Evolutionary conservation across 2,329 filamentous ascomycete species (phyloP), one percentile per base, ranked within the genome.

Genomic region (Ramichloridium luteum): DNA sequence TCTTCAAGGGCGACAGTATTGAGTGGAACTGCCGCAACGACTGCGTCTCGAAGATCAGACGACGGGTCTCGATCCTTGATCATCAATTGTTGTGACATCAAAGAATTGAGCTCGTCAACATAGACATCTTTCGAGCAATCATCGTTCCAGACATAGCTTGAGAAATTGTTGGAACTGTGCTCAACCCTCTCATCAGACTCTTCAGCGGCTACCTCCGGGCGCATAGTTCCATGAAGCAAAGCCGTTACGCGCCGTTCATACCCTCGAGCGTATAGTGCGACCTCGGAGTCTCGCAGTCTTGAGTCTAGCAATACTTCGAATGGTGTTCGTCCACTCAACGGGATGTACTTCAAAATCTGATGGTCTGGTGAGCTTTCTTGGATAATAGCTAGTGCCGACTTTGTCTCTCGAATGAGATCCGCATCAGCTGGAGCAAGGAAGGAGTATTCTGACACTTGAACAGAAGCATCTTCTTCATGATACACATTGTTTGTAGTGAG

Each of bases 361-460:
- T 32, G 30, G 28, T 36, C 17, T 10, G 31, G 39, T 13, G 16
- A 16, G 13, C 35, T 31, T 5, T 16, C 30, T 15, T 34, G 32
- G n/a, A 42, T 28, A 16, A 39, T 16, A 16, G 13, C 17, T 17
- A 39, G 27, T 8, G 39, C 37, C 10, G 18, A 9, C 23, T 35
- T 37, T 3, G 39, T 43, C 11, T 30, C 32, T 12, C 20, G 22
- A 12, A 43, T 31, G 11, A 43, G 35, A 9, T 37, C 16, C 8
- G 29, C 17, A 23, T 43, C 38, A 10, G 27, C 20, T 10, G 13
- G 13, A 11, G 28, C 36, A 3, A 39, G 13, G 12, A 37, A 23
- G 20, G 20, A 23, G 20, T 8, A 27, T 13, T 25, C 17, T 14
- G 15, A 22, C 6, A 10, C 16, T 16, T 30, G 8, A 14, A 22